phyloP scores from a whole-genome alignment of 495 filamentous ascomycete genomes.

The Penicillium salamii region DNA sequence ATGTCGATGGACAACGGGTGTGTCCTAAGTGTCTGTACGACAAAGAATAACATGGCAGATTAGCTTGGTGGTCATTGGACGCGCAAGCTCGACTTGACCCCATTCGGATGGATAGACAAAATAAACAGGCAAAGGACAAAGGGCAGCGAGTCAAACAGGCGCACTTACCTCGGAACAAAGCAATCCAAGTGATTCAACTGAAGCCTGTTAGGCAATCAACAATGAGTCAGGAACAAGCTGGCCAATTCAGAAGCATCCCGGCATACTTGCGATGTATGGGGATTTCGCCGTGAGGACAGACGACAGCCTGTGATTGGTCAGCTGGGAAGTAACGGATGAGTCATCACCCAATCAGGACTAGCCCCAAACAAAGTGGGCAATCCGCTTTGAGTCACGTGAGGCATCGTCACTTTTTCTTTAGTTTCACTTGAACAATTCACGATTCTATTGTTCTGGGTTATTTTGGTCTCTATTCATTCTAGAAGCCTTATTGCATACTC shows the following conservation, averaged over 20 bases:
- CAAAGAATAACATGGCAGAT: neutral
- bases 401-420: constrained; percentile 29
- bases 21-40: constrained; percentile 4
- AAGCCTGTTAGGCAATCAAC: constrained; percentile 11
- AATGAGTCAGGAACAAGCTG: constrained; percentile 22
- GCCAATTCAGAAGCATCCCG: constrained; percentile 15
- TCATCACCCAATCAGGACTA: constrained; percentile 5
- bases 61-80: constrained; percentile 14
- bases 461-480: constrained; percentile 1
- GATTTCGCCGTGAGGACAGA: constrained; percentile 36
- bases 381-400: constrained; percentile 21
- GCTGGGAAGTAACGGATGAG: neutral
- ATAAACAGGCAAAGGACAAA: neutral
- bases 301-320: constrained; percentile 37
- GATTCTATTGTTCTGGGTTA: constrained; percentile 9
- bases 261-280: constrained; percentile 21
- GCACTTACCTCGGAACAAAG: constrained; percentile 1
- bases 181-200: constrained; percentile 7
- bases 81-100: constrained; percentile 12
- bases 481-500: neutral
- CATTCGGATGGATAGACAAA: neutral
- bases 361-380: neutral
- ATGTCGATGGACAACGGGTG: constrained; percentile 3
- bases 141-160: neutral
- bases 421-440: neutral